Percentiles rank a stretch among this genome's conserved stretches.
Evolutionary conservation across 345 rosid species (phyloP).

Genomic region (Salix arbutifolia): DNA sequence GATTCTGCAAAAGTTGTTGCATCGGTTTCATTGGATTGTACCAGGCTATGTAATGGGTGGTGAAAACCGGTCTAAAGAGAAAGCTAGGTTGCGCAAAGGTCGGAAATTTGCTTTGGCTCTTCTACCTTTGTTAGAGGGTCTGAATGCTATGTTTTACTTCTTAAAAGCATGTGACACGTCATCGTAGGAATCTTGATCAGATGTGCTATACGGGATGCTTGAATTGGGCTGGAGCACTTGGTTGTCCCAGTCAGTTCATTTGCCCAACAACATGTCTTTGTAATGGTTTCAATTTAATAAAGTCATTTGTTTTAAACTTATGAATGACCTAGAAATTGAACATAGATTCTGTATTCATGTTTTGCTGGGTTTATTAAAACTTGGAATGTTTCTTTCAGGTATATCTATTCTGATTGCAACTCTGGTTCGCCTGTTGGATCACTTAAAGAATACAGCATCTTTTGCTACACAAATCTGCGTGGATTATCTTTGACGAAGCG

Average conservation of each 20-base stretch:
- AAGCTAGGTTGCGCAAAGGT: slow-evolving; percentile 97
- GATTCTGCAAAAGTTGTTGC: slow-evolving; percentile 75
- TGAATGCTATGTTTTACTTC: background rate
- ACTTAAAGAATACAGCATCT: slow-evolving; percentile 78
- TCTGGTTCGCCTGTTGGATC: slow-evolving; percentile 97
- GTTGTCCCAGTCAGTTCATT: background rate
- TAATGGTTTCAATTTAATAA: background rate
- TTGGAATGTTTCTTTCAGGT: slow-evolving; percentile 39
- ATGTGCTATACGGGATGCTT: background rate
- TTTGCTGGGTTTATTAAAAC: background rate
- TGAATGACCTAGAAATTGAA: background rate
- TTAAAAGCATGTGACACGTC: background rate
- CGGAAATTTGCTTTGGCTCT: background rate
- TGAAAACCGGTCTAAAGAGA: slow-evolving; percentile 85
- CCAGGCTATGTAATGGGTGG: slow-evolving; percentile 99
- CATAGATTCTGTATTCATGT: background rate
- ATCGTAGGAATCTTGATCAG: too few species aligned
- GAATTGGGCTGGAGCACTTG: background rate
- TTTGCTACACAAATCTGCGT: slow-evolving; percentile 60
- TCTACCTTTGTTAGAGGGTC: background rate
- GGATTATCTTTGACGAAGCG: slow-evolving; percentile 98
- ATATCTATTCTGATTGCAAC: slow-evolving; percentile 91
- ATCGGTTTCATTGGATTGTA: slow-evolving; percentile 92
- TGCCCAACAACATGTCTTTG: background rate
- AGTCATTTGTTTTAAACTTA: background rate